Conservation (phyloP, 257 asterid species). For the Capsicum pubescens region DNA sequence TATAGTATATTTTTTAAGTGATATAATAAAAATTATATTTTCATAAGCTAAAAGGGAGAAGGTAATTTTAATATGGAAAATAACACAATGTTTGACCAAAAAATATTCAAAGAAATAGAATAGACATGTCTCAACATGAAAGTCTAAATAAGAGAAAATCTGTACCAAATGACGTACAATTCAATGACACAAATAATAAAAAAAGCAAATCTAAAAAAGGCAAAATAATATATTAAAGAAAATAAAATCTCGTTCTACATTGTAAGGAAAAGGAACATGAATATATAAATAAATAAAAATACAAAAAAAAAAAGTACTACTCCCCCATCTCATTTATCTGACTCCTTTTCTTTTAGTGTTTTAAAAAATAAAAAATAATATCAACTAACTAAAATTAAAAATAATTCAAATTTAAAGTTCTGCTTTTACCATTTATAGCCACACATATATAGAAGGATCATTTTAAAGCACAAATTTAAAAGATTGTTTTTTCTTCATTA, state of each 20-base stretch:
- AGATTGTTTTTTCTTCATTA: too few species aligned
- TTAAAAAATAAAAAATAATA: too few species aligned
- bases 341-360: too few species aligned
- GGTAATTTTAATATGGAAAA: background rate
- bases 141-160: conserved; percentile 14
- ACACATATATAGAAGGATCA: too few species aligned
- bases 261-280: background rate
- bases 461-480: too few species aligned
- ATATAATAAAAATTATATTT: too few species aligned
- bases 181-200: background rate
- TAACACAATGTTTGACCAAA: background rate
- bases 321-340: too few species aligned
- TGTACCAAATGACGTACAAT: conserved; percentile 3
- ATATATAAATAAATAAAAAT: background rate
- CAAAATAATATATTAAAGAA: background rate
- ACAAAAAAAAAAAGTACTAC: background rate
- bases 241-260: conserved; percentile 1
- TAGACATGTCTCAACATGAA: background rate
- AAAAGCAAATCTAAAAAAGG: too few species aligned
- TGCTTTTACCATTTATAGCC: too few species aligned
- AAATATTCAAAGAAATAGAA: background rate
- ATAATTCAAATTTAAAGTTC: too few species aligned
- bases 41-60: background rate
- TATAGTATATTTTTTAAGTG: too few species aligned
- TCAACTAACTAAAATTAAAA: too few species aligned